A percentile compares a stretch with the other conserved stretches of the same genome.
Conservation (phyloP, 805 yeast species). For the Alloascoidea africana region DNA sequence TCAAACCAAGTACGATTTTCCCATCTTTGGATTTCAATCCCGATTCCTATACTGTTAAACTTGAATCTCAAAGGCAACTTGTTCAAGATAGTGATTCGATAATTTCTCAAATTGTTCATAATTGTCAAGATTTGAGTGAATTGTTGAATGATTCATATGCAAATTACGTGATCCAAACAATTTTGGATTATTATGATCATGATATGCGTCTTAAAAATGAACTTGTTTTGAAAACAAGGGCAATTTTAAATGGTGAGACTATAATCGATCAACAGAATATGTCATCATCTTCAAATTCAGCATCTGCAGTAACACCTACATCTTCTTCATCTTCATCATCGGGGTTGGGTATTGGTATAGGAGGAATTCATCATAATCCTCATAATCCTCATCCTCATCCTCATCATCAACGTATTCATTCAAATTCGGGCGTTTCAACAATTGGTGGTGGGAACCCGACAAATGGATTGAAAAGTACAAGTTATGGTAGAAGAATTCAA, state of each 20-base stretch:
- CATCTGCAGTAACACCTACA: no score
- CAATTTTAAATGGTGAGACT: slow-evolving; percentile 33
- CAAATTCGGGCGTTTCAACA: no score
- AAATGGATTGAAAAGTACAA: slow-evolving; percentile 60
- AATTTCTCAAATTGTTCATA: slow-evolving; percentile 25
- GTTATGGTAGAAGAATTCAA: slow-evolving; percentile 90
- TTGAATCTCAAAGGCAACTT: not conserved
- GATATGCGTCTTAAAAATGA: slow-evolving; percentile 11
- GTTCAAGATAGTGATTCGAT: slow-evolving; percentile 32
- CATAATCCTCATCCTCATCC: no score
- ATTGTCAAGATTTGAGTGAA: slow-evolving; percentile 31
- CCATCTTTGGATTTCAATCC: not conserved
- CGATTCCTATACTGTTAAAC: slow-evolving; percentile 1
- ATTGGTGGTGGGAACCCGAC: no score
- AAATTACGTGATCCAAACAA: slow-evolving; percentile 87
- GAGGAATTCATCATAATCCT: no score
- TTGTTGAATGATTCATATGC: slow-evolving; percentile 86
- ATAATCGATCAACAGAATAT: not conserved
- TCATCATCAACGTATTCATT: no score
- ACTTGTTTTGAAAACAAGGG: slow-evolving; percentile 32
- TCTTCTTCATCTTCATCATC: no score
- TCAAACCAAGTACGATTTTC: not conserved
- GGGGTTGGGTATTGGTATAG: not conserved
- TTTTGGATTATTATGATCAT: slow-evolving; percentile 40
- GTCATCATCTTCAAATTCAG: no score